Conservation (phyloP, 352 stramenopile species). For the Pythium coloratum region DNA sequence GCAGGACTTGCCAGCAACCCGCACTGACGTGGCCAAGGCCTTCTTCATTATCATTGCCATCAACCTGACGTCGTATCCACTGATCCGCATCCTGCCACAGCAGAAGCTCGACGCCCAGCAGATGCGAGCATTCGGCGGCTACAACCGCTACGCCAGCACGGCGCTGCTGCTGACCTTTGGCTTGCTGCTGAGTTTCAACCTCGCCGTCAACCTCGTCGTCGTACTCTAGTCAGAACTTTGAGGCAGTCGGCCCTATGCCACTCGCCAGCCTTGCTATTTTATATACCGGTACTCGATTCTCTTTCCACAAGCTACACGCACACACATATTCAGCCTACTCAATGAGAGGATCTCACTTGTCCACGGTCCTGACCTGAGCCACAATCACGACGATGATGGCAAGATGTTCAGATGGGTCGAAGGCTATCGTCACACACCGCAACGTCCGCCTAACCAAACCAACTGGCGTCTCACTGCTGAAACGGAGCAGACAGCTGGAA, state of each 20-base stretch:
- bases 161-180: constrained; percentile 35
- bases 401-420: no score
- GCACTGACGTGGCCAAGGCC: constrained; percentile 5
- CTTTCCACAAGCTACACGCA: no score
- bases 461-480: no score
- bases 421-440: no score
- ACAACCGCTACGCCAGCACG: constrained; percentile 38
- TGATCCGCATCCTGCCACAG: constrained; percentile 26
- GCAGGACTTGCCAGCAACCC: background rate
- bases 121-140: constrained; percentile 37
- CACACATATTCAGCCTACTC: no score
- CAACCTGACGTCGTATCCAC: constrained; percentile 10
- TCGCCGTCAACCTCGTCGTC: constrained; percentile 7
- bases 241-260: background rate
- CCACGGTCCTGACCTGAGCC: no score
- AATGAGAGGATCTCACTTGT: no score
- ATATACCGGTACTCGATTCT: constrained; percentile 7
- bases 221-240: background rate
- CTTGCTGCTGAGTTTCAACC: constrained; percentile 7
- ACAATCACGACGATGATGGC: no score
- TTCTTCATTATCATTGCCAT: constrained; percentile 15
- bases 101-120: constrained; percentile 49
- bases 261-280: no score
- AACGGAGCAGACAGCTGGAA: no score
- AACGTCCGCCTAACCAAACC: no score